These are phyloP conservation scores for Mycena chlorophos DNA, from an alignment of 768 basidiomycete genomes.

Conservation along the genomic window DNA sequence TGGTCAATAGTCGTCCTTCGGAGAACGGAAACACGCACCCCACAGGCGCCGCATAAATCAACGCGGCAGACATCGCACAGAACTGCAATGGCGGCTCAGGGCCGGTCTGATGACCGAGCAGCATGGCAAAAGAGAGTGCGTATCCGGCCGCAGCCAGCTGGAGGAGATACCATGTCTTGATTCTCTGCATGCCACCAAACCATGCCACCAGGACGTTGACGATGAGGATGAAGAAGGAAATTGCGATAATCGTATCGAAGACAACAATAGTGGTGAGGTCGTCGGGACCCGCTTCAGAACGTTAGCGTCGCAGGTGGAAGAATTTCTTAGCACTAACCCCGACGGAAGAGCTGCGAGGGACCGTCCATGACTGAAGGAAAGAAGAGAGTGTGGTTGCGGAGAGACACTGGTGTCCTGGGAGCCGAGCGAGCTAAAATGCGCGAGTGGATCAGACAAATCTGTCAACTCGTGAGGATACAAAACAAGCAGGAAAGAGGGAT, in stretches of 20 bases:
- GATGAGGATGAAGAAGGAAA: background rate
- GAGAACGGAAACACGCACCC: background rate
- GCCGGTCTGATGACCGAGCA: background rate
- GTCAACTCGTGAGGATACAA: too few relatives aligned
- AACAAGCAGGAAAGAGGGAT: too few relatives aligned
- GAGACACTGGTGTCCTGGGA: too few relatives aligned
- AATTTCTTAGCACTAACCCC: too few relatives aligned
- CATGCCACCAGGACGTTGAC: background rate
- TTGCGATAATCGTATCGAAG: background rate
- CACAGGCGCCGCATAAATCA: background rate
- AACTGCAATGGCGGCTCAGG: background rate
- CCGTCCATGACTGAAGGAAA: too few relatives aligned
- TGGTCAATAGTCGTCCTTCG: background rate
- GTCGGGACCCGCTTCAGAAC: too few relatives aligned
- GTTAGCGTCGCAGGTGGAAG: too few relatives aligned
- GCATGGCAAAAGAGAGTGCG: background rate
- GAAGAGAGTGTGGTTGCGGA: too few relatives aligned
- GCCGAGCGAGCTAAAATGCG: too few relatives aligned
- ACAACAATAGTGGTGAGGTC: too few relatives aligned
- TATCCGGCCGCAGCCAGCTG: background rate
- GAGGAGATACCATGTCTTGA: background rate
- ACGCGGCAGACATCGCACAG: background rate
- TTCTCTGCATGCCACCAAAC: background rate
- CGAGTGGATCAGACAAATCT: too few relatives aligned
- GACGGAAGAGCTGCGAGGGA: too few relatives aligned